These are phyloP conservation scores for Chaetomiaceae sp. DNA, from an alignment of 2,329 filamentous ascomycete genomes.

Conservation along the genomic window DNA sequence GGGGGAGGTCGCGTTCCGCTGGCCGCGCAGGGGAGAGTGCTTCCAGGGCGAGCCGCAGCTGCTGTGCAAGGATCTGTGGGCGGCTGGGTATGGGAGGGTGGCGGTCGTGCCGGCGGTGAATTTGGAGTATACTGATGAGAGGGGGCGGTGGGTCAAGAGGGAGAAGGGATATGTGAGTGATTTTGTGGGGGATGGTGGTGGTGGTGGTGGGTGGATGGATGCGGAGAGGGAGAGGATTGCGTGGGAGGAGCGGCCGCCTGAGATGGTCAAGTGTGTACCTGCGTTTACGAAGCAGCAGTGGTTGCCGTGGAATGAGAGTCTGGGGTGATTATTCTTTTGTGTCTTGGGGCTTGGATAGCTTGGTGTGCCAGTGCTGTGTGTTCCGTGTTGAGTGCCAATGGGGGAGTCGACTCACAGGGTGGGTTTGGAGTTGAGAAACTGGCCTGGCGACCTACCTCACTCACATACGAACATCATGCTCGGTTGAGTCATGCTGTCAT, in stretches of 20 bases:
- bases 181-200: conserved; percentile 24
- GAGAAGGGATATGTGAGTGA: conserved; percentile 40
- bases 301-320: neutral
- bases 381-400: too few relatives aligned
- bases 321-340: too few relatives aligned
- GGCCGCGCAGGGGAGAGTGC: conserved; percentile 40
- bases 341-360: too few relatives aligned
- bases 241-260: conserved; percentile 42
- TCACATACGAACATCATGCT: too few relatives aligned
- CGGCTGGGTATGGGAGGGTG: conserved; percentile 45
- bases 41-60: conserved; percentile 51
- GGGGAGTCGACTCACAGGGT: too few relatives aligned
- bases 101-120: conserved; percentile 53
- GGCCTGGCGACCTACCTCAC: too few relatives aligned
- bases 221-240: conserved; percentile 29
- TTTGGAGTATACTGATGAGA: conserved; percentile 47
- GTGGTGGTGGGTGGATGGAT: conserved; percentile 21
- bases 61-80: conserved; percentile 46
- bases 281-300: conserved; percentile 21
- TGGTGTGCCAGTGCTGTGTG: too few relatives aligned
- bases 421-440: too few relatives aligned
- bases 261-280: conserved; percentile 45
- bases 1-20: conserved; percentile 32
- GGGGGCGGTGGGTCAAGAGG: conserved; percentile 41
- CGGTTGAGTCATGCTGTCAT: too few relatives aligned